Base-by-base conservation (phyloP, 108 stramenopile species). In the Pseudonitzschia multiseries region DNA sequence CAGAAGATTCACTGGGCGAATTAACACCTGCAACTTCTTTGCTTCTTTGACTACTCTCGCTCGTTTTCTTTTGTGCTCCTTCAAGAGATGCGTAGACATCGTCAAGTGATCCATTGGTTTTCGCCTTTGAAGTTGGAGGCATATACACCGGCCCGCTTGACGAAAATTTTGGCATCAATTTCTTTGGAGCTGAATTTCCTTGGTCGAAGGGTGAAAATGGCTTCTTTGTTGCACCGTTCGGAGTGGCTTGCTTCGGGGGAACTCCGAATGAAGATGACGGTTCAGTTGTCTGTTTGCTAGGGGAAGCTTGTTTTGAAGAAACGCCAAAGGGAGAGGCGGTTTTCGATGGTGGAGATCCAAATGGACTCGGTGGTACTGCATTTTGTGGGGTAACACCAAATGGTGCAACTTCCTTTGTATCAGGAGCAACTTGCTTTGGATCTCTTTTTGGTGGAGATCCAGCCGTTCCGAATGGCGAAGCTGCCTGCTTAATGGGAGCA, bases 81-180 rank as follows among this genome's bases (percentile, higher is more conserved):
- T 31, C 57, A 15, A 59, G 29, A 31, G 28, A 31, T 59, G 57
- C 21, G 26, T 59, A 59, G 9, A 59, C 57, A 59, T 59, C 26
- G 15, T 59, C 26, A 15, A 59, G 26, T 8, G 57, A 27, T 31
- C 24, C 26, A 5, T 21, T 17, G 57, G 21, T 59, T 21, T 59
- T 59, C 14, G 26, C 57, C 57, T 59, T 59, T 27, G 57, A 59
- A 59, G 57, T 59, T 13, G 57, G 57, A 59, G 57, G 28, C 57
- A 59, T 59, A 27, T 59, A 59, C 0, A 59, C 57, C 26, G 57
- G 57, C 9, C 57, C 57, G 26, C 15, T 59, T 27, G 57, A 59
- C 9, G 57, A 59, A 24, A 59, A 59, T 13, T 21, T n/a, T 4
- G 50, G 50, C 50, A n/a, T 51, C n/a, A 9, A 3, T 51, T 51